phyloP scores from a whole-genome alignment of 2,329 filamentous ascomycete species.

The Myriosclerotinia scirpicola region DNA sequence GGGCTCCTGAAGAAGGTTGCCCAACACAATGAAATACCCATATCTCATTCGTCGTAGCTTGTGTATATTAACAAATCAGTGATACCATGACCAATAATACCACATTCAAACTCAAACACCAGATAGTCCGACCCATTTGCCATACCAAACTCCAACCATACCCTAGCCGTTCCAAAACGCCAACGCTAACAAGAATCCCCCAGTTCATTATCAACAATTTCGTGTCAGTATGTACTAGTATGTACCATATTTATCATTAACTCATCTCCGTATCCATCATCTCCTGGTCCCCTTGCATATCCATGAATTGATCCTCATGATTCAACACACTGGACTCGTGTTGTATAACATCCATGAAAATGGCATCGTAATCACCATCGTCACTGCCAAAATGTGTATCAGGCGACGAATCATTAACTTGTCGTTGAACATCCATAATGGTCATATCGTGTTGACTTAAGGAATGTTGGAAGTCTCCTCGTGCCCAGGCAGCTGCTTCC shows the following conservation, averaged over 20 bases:
- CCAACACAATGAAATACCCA: conserved; percentile 55
- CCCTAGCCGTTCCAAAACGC: conserved; percentile 29
- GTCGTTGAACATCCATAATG: conserved; percentile 20
- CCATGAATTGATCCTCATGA: neutral
- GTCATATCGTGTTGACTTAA: conserved; percentile 8
- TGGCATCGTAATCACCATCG: conserved; percentile 60
- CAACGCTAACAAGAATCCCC: conserved; percentile 29
- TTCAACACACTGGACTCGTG: conserved; percentile 41
- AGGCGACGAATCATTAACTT: conserved; percentile 19
- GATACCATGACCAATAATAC: conserved; percentile 23
- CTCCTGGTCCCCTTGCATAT: conserved; percentile 23
- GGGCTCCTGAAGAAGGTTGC: conserved; percentile 60
- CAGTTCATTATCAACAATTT: conserved; percentile 11
- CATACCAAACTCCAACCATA: conserved; percentile 19
- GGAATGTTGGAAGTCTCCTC: conserved; percentile 2
- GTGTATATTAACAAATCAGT: conserved; percentile 20
- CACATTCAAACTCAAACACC: neutral
- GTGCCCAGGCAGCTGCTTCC: conserved; percentile 9
- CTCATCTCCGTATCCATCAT: conserved; percentile 29
- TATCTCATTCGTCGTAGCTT: conserved; percentile 22
- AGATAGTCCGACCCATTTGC: neutral
- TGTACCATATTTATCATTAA: neutral
- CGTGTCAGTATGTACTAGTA: conserved; percentile 1
- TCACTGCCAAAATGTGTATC: conserved; percentile 44
- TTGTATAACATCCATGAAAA: conserved; percentile 66